Evolutionary conservation across 2,329 filamentous ascomycete genomes (phyloP).

Genomic region (Parasarocladium wereldwijsianum): DNA sequence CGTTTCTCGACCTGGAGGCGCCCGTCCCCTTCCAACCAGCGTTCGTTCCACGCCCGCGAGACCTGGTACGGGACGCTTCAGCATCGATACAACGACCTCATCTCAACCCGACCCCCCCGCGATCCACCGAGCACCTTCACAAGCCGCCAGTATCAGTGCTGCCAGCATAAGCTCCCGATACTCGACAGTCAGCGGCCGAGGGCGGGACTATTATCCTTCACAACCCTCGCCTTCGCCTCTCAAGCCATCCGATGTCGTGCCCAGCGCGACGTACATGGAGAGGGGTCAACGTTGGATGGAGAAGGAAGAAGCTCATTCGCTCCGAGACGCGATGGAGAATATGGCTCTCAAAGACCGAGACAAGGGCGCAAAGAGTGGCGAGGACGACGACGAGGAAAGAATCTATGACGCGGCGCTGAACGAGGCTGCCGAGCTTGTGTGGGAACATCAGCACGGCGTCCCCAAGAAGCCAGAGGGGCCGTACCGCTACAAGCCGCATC

Average conservation of each 20-base stretch:
- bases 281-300: slow-evolving; percentile 66
- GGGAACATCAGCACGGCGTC: slow-evolving; percentile 52
- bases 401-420: slow-evolving; percentile 58
- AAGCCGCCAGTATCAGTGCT: slow-evolving; percentile 23
- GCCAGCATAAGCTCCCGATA: slow-evolving; percentile 35
- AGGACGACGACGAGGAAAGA: slow-evolving; percentile 39
- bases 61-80: slow-evolving; percentile 14
- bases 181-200: slow-evolving; percentile 27
- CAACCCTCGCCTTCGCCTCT: slow-evolving; percentile 25
- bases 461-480: slow-evolving; percentile 45
- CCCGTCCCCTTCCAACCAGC: slow-evolving; percentile 42
- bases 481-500: slow-evolving; percentile 52
- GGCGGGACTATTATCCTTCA: slow-evolving; percentile 37
- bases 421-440: slow-evolving; percentile 67
- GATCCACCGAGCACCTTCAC: slow-evolving; percentile 14
- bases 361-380: not conserved
- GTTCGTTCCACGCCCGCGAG: slow-evolving; percentile 19
- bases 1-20: slow-evolving; percentile 53
- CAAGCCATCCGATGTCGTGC: slow-evolving; percentile 46
- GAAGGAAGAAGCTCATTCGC: slow-evolving; percentile 57
- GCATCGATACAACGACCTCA: slow-evolving; percentile 16
- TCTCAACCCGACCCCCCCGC: slow-evolving; percentile 5
- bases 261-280: slow-evolving; percentile 57
- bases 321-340: slow-evolving; percentile 59
- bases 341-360: slow-evolving; percentile 37